Conservation (phyloP, 257 asterid genomes). For the Fraxinus quadrangulata region DNA sequence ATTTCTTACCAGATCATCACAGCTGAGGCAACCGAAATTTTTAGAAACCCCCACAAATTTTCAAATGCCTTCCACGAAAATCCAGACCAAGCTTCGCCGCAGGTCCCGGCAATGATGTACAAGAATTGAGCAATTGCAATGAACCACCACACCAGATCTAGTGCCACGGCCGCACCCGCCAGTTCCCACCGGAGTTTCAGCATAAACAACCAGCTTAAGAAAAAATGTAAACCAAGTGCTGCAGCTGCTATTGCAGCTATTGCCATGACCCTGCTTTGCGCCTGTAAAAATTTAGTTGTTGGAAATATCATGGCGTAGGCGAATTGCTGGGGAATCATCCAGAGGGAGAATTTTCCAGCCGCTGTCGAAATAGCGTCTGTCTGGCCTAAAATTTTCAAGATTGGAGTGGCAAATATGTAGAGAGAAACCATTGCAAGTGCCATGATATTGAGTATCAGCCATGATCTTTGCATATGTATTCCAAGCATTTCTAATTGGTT, state of each 20-base stretch:
- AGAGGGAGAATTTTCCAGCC: slow-evolving; percentile 46
- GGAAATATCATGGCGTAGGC: slow-evolving; percentile 56
- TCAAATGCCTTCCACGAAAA: slow-evolving; percentile 44
- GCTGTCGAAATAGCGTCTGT: slow-evolving; percentile 30
- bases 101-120: slow-evolving; percentile 36
- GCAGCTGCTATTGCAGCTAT: slow-evolving; percentile 45
- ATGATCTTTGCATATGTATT: slow-evolving; percentile 53
- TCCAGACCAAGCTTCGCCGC: slow-evolving; percentile 58
- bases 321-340: slow-evolving; percentile 64
- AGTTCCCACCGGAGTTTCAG: slow-evolving; percentile 45
- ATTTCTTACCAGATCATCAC: slow-evolving; percentile 54
- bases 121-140: slow-evolving; percentile 46
- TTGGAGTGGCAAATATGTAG: slow-evolving; percentile 44
- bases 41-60: slow-evolving; percentile 39
- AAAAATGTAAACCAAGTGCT: slow-evolving; percentile 37
- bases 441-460: slow-evolving; percentile 41
- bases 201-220: slow-evolving; percentile 52
- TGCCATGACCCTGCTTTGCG: slow-evolving; percentile 53
- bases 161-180: slow-evolving; percentile 42
- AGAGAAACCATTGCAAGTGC: slow-evolving; percentile 31
- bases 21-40: slow-evolving; percentile 52
- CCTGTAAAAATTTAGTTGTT: slow-evolving; percentile 53
- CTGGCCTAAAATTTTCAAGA: slow-evolving; percentile 48
- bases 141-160: slow-evolving; percentile 63
- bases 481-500: slow-evolving; percentile 47